Evolutionary conservation across 2,329 filamentous ascomycete genomes (phyloP), one percentile per base, ranked within the genome.

Genomic region (Fusarium papillatum): DNA sequence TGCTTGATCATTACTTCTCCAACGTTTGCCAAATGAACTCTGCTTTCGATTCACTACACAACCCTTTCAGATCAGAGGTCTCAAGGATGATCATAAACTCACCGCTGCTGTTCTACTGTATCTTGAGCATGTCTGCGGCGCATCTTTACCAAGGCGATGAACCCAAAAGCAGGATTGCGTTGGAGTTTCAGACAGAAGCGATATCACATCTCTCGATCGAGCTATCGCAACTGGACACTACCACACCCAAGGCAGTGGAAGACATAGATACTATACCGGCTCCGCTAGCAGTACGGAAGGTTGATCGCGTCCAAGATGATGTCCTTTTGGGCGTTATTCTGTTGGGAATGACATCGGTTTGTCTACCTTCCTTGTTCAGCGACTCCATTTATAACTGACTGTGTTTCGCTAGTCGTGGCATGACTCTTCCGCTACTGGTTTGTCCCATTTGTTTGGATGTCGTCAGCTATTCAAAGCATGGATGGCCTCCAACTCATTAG

Each of bases 281-380:
- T 9, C 8, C 39, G 2, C 16, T 60, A 5, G 41, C 31, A 8
- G 7, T 16, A 3, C 8, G 19, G 10, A 55, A 29, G 13, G 22
- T 22, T 2, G 16, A 46, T 1, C 17, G 29, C 0, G 68, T 77
- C 0, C 72, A 62, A 3, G 69, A 76, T 6, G 71, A 76, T 6
- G n/a, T 78, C 0, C 16, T 78, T 2, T 14, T 78, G 0, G 63
- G 69, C 0, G 64, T 74, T 5, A 71, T 77, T 1, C 38, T 78
- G 13, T n/a, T 77, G 1, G 71, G 76, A 4, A 76, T 77, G 71
- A 76, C 76, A 7, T 71, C 75, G 19, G 75, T 76, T 43, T 3
- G 67, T 46, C n/a, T 46, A 13, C 34, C 11, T 36, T 36, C 5
- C 34, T 36, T 14, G 14, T 36, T 31, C 31, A 31, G 10, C 31